phyloP scores from a whole-genome alignment of 2,329 filamentous ascomycete genomes.

The Trichoderma aggressivum region DNA sequence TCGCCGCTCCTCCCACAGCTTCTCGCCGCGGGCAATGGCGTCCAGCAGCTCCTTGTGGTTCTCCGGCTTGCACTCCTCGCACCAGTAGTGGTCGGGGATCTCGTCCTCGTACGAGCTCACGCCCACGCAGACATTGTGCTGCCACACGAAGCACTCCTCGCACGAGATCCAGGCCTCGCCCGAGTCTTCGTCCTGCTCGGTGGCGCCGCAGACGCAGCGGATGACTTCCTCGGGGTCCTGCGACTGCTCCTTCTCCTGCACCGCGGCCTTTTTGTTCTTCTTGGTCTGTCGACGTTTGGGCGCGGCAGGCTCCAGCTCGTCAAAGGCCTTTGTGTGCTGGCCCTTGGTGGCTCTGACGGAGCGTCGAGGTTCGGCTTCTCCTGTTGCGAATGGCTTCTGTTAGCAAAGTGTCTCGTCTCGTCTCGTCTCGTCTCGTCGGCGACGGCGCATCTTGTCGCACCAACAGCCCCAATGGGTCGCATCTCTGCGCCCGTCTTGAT shows the following conservation, averaged over 20 bases:
- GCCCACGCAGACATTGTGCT: slow-evolving; percentile 95
- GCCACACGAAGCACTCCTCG: slow-evolving; percentile 89
- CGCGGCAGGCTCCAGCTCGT: slow-evolving; percentile 63
- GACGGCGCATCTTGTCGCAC: slow-evolving; percentile 23
- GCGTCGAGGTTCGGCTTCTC: slow-evolving; percentile 74
- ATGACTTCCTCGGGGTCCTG: slow-evolving; percentile 70
- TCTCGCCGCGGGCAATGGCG: slow-evolving; percentile 75
- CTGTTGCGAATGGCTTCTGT: slow-evolving; percentile 24
- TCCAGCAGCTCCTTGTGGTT: slow-evolving; percentile 78
- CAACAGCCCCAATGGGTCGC: background rate
- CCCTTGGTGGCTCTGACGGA: slow-evolving; percentile 96
- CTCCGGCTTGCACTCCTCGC: slow-evolving; percentile 82
- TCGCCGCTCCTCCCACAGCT: slow-evolving; percentile 75
- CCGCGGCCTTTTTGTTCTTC: slow-evolving; percentile 58
- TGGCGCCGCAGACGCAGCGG: slow-evolving; percentile 87
- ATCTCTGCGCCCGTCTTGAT: background rate
- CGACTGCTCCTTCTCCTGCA: slow-evolving; percentile 55
- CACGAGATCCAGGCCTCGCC: slow-evolving; percentile 94
- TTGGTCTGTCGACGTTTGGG: slow-evolving; percentile 53
- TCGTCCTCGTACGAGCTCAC: slow-evolving; percentile 75
- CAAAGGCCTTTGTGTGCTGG: slow-evolving; percentile 85
- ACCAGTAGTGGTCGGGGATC: slow-evolving; percentile 82
- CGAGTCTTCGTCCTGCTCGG: slow-evolving; percentile 79
- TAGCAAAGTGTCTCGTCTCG: background rate
- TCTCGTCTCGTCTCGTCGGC: background rate